These are phyloP conservation scores for Ogataea kodamae DNA, from an alignment of 805 yeast genomes.

Conservation along the genomic window DNA sequence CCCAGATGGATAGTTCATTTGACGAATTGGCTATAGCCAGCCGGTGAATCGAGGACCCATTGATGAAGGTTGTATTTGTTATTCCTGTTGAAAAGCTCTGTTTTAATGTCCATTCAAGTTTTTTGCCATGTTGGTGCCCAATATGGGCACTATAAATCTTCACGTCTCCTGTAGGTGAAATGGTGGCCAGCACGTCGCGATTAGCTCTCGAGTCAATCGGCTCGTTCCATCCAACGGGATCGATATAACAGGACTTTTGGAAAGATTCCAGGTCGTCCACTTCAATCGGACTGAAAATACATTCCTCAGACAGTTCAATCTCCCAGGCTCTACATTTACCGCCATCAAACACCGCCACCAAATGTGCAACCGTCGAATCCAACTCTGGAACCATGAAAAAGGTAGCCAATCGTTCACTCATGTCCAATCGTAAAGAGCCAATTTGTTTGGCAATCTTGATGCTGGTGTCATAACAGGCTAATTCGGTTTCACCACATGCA, in stretches of 20 bases:
- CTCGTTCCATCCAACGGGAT: slow-evolving; percentile 58
- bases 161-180: slow-evolving; percentile 50
- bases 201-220: slow-evolving; percentile 26
- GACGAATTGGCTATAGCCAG: slow-evolving; percentile 66
- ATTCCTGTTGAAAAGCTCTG: slow-evolving; percentile 55
- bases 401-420: slow-evolving; percentile 21
- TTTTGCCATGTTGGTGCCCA: slow-evolving; percentile 23
- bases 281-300: slow-evolving; percentile 26
- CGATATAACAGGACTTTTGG: slow-evolving; percentile 46
- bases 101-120: slow-evolving; percentile 55
- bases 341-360: slow-evolving; percentile 48
- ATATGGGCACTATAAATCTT: slow-evolving; percentile 47
- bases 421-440: slow-evolving; percentile 8
- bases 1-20: slow-evolving; percentile 73
- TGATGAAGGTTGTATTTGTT: slow-evolving; percentile 46
- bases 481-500: slow-evolving; percentile 38
- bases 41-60: slow-evolving; percentile 74
- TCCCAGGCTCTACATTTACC: slow-evolving; percentile 41
- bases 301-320: slow-evolving; percentile 18
- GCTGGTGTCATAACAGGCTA: slow-evolving; percentile 56
- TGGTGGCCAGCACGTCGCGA: slow-evolving; percentile 53
- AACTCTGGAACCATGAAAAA: slow-evolving; percentile 38
- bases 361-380: slow-evolving; percentile 33
- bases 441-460: slow-evolving; percentile 29
- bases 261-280: slow-evolving; percentile 32